Percentiles rank a stretch among this genome's conserved stretches.
phyloP scores from a whole-genome alignment of 257 asterid genomes.

The Striga asiatica region DNA sequence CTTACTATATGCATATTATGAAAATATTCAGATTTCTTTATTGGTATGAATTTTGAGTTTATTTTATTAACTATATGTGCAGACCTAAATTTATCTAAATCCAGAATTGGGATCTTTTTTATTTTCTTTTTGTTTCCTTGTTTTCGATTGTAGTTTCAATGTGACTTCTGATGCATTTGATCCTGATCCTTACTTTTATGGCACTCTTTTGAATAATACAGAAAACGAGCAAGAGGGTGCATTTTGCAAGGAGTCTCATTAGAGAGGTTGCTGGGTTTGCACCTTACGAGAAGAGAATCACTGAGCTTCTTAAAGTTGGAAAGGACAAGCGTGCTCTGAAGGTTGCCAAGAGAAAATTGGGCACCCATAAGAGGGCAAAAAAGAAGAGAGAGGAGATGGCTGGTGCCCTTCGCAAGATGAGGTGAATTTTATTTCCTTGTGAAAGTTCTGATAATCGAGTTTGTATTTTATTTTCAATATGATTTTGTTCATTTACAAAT shows the following conservation, averaged over 20 bases:
- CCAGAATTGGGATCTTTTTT: no score
- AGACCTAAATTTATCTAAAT: no score
- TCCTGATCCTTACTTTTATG: not conserved
- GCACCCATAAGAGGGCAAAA: constrained; percentile 65
- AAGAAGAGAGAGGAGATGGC: constrained; percentile 73
- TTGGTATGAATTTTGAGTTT: no score
- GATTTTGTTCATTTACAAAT: no score
- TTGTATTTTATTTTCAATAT: not conserved
- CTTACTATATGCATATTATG: no score
- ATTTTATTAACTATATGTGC: no score
- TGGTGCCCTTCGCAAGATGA: constrained; percentile 56
- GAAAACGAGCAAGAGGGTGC: constrained; percentile 50
- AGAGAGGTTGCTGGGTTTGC: constrained; percentile 55
- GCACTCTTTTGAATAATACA: constrained; percentile 1
- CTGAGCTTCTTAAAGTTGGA: constrained; percentile 50
- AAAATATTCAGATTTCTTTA: no score
- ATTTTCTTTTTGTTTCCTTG: no score
- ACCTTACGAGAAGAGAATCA: constrained; percentile 56
- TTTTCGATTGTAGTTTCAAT: no score
- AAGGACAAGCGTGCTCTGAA: constrained; percentile 50
- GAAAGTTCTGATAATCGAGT: not conserved
- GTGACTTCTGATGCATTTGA: no score
- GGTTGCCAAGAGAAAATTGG: constrained; percentile 54
- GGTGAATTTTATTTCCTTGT: constrained; percentile 20
- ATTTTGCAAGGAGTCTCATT: constrained; percentile 36